Evolutionary conservation across 1,284 basidiomycete species (phyloP), one percentile per base, ranked within the genome.

Genomic region (Pholiota adiposa): DNA sequence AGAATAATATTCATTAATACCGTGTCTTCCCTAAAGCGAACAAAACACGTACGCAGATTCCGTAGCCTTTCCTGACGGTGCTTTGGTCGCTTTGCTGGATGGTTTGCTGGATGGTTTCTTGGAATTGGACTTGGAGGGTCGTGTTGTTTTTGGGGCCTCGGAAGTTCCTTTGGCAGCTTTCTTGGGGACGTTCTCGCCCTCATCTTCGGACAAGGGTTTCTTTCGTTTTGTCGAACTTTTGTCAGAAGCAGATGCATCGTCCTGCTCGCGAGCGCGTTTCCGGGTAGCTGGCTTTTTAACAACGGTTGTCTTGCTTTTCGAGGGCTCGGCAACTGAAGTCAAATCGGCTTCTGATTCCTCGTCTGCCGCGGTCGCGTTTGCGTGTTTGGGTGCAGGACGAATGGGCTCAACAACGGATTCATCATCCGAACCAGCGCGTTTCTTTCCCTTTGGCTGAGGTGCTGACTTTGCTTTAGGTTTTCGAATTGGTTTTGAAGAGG

Each of bases 181-280:
- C 40, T 27, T 19, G 25, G 56, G 11, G 19, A 46, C 31, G 7
- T 46, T 34, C 18, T 33, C 54, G 33, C 46, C 27, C n/a, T n/a
- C n/a, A n/a, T n/a, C n/a, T n/a, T 33, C 58, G 27, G 27, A 21
- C 6, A 27, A 31, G 43, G 33, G n/a, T 16, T 60, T 60, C 25
- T 63, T 64, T 11, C 56, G 56, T 50, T 65, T 67, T 36, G 51
- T 41, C 9, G 59, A 50, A 33, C 50, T 64, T 51, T 40, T 51
- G 18, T 54, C 60, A 5, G 33, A 23, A 52, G 7, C 16, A 44
- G 51, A 1, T 4, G 31, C 38, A 18, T 40, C 53, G 11, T 56
- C 51, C 12, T 54, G 40, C 9, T 33, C 43, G 14, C 50, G 55
- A 43, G 43, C 6, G 4, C 60, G 58, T 34, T 62, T 62, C 33